Conservation (phyloP, 2,329 filamentous ascomycete species). For the Didymella exigua region DNA sequence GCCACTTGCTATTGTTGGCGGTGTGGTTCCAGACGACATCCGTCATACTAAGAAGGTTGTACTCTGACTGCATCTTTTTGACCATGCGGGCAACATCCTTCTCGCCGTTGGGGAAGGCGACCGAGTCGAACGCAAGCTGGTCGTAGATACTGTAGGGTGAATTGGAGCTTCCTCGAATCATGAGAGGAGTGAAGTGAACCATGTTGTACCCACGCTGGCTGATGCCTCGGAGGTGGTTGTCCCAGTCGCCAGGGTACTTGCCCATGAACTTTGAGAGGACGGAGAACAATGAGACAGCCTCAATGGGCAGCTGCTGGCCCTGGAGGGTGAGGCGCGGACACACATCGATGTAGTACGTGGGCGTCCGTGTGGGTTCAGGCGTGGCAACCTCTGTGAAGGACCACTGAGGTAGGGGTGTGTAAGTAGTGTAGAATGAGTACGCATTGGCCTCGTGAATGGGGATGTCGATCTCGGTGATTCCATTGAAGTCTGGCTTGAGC, state of each 20-base stretch:
- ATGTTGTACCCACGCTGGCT: constrained; percentile 95
- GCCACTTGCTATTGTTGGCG: constrained; percentile 92
- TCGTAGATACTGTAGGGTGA: constrained; percentile 97
- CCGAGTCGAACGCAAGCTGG: constrained; percentile 83
- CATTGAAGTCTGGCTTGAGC: constrained; percentile 89
- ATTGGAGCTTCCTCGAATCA: constrained; percentile 86
- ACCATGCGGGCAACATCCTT: constrained; percentile 79
- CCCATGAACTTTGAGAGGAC: constrained; percentile 99
- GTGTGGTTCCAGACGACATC: constrained; percentile 99
- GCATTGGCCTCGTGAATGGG: constrained; percentile 82
- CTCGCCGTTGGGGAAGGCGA: constrained; percentile 83
- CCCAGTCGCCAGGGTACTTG: constrained; percentile 86
- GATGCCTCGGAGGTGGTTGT: constrained; percentile 86
- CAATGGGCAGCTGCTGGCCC: constrained; percentile 75
- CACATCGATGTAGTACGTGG: constrained; percentile 91
- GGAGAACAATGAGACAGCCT: constrained; percentile 89
- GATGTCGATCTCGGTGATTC: constrained; percentile 86
- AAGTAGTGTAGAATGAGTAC: constrained; percentile 94
- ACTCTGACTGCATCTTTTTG: constrained; percentile 78
- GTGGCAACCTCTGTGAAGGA: constrained; percentile 62
- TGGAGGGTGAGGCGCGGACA: constrained; percentile 79
- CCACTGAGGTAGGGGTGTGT: constrained; percentile 82
- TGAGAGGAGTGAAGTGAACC: constrained; percentile 96
- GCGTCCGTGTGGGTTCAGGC: constrained; percentile 69
- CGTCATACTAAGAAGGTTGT: constrained; percentile 84